A percentile compares a stretch with the other conserved stretches of the same genome.
Evolutionary conservation across 148 eudicot species (phyloP).

Genomic region (Selenicereus undatus): DNA sequence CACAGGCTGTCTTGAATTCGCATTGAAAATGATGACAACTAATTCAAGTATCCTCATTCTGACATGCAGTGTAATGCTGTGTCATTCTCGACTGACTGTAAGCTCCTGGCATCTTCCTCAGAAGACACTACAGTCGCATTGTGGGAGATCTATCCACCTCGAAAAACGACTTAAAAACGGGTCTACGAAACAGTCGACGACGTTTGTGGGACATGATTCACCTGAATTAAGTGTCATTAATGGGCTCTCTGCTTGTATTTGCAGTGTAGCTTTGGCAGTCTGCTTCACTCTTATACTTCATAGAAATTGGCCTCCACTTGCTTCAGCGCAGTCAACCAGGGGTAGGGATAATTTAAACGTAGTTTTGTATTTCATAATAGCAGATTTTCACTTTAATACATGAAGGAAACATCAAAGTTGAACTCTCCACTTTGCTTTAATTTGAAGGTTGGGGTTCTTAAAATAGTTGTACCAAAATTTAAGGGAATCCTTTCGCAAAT

Average conservation of each 20-base stretch:
- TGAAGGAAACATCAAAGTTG: too few relatives aligned
- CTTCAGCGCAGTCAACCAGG: too few relatives aligned
- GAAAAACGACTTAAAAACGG: neutral
- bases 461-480: too few relatives aligned
- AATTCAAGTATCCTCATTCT: neutral
- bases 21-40: neutral
- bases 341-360: too few relatives aligned
- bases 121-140: constrained; percentile 74
- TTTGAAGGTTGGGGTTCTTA: too few relatives aligned
- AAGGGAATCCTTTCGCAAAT: too few relatives aligned
- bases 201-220: neutral
- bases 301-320: too few relatives aligned
- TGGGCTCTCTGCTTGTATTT: neutral
- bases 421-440: too few relatives aligned
- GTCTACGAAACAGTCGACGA: neutral
- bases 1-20: neutral
- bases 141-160: constrained; percentile 79
- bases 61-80: constrained; percentile 74
- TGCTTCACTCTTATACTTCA: too few relatives aligned
- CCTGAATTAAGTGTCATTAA: neutral
- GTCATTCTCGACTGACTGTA: constrained; percentile 58
- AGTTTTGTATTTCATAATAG: too few relatives aligned
- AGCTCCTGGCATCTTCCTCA: constrained; percentile 66
- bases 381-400: too few relatives aligned
- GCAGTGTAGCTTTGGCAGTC: too few relatives aligned